These are phyloP conservation scores for Pyrus hybrid DNA, from an alignment of 331 rosid species.

Conservation along the genomic window DNA sequence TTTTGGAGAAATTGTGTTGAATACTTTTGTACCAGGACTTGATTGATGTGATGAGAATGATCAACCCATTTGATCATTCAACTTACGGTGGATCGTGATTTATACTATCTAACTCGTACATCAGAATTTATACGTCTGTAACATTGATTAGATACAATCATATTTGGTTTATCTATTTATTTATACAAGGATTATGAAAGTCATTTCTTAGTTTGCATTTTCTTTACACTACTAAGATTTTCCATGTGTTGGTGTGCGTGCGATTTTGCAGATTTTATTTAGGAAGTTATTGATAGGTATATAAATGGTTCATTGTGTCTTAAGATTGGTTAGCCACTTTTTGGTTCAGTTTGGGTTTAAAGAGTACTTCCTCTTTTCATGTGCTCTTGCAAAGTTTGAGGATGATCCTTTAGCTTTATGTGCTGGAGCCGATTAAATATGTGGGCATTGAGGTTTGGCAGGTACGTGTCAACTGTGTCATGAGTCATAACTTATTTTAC, in stretches of 20 bases:
- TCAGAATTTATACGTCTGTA: background rate
- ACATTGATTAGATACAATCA: background rate
- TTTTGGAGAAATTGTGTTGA: background rate
- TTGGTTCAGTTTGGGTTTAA: background rate
- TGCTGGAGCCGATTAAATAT: conserved; percentile 71
- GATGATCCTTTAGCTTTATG: conserved; percentile 88
- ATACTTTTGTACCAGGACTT: background rate
- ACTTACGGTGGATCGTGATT: background rate
- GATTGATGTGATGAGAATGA: background rate
- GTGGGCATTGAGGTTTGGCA: conserved; percentile 99
- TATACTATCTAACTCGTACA: background rate
- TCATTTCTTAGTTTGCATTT: background rate
- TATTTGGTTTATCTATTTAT: background rate
- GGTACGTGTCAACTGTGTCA: conserved; percentile 29
- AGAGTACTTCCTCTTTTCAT: background rate
- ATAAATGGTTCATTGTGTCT: background rate
- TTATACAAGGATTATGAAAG: background rate
- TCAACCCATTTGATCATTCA: background rate
- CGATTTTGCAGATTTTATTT: background rate
- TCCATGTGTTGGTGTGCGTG: background rate
- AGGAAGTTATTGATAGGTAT: background rate
- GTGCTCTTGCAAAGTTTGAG: conserved; percentile 59
- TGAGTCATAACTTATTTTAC: background rate
- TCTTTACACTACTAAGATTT: background rate
- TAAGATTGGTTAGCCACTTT: background rate